Evolutionary conservation across 106 monocot genomes (phyloP).

Genomic region (Allium sativum): DNA sequence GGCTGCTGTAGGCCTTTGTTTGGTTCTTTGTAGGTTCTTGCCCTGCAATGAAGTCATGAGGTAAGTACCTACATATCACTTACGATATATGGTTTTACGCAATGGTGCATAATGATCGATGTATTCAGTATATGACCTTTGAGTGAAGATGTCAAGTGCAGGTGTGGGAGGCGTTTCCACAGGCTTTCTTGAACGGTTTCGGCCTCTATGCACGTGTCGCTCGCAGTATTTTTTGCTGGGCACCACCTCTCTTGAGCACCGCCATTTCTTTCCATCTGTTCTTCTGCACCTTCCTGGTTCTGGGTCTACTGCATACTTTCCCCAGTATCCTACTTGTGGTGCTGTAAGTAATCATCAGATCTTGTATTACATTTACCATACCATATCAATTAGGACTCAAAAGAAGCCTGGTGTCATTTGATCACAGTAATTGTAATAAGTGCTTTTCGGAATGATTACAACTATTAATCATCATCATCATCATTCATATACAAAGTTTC

Average conservation of each 20-base stretch:
- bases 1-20: neutral
- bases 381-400: neutral
- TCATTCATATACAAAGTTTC: too few species aligned
- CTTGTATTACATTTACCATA: neutral
- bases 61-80: too few species aligned
- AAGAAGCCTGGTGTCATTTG: neutral
- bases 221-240: constrained; percentile 34
- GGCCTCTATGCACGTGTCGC: constrained; percentile 42
- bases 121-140: neutral
- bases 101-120: too few species aligned
- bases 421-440: neutral
- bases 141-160: neutral
- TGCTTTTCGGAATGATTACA: neutral
- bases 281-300: constrained; percentile 11
- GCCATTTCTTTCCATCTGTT: constrained; percentile 11
- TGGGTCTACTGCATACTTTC: constrained; percentile 13
- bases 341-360: neutral
- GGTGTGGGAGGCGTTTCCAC: constrained; percentile 25
- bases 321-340: constrained; percentile 24
- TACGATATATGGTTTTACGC: too few species aligned
- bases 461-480: too few species aligned
- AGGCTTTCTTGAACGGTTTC: constrained; percentile 65
- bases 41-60: too few species aligned
- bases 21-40: too few species aligned
- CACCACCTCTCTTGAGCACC: constrained; percentile 13